These are phyloP conservation scores for Malus asiatica DNA, from an alignment of 306 rosid species.

Conservation along the genomic window DNA sequence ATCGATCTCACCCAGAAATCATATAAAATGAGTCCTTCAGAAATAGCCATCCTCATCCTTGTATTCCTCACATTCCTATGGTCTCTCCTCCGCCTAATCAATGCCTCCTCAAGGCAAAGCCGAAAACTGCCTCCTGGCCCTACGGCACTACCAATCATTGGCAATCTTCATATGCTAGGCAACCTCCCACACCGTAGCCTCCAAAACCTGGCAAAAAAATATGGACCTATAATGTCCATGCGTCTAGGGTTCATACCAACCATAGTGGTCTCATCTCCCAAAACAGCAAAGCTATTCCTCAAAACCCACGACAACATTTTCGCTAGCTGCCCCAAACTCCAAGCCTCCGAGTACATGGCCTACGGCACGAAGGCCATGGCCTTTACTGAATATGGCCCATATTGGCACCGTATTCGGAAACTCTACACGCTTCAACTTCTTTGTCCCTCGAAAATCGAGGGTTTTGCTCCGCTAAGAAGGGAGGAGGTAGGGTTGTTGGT, in stretches of 20 bases:
- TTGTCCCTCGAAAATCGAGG: neutral
- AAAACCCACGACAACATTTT: neutral
- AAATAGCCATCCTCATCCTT: too few relatives aligned
- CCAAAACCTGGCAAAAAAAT: constrained; percentile 25
- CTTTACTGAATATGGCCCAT: neutral
- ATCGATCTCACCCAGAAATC: too few relatives aligned
- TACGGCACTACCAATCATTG: neutral
- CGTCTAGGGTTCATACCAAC: constrained; percentile 30
- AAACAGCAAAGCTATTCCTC: neutral
- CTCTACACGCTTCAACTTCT: constrained; percentile 17
- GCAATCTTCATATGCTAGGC: constrained; percentile 6
- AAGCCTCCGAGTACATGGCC: neutral
- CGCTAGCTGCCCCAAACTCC: neutral
- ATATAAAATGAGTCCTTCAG: too few relatives aligned
- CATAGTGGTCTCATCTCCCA: constrained; percentile 14
- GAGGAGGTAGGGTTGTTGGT: neutral
- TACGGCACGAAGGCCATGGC: constrained; percentile 18
- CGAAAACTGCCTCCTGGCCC: constrained; percentile 4
- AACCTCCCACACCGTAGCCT: constrained; percentile 17
- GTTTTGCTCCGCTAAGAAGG: neutral
- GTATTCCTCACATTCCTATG: too few relatives aligned
- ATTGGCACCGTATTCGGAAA: constrained; percentile 33
- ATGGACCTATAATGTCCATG: constrained; percentile 44
- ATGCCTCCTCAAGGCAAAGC: neutral
- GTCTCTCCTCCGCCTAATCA: too few relatives aligned